phyloP scores from a whole-genome alignment of 2,329 filamentous ascomycete species.

The Aspergillus eucalypticola region DNA sequence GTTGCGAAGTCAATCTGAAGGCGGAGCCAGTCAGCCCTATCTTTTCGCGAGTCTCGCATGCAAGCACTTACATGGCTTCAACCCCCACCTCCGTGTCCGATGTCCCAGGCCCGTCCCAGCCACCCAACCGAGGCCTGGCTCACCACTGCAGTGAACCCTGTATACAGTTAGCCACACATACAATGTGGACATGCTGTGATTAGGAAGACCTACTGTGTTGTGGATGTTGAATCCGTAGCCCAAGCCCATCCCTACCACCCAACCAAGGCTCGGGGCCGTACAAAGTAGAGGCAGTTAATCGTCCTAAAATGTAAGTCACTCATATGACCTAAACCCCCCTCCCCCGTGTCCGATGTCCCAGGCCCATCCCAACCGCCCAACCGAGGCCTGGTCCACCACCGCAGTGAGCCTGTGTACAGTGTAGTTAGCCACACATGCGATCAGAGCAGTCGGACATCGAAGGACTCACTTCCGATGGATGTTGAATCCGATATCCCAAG shows the following conservation, averaged over 20 bases:
- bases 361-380: slow-evolving; percentile 9
- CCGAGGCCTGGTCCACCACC: background rate
- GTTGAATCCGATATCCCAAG: too few relatives aligned
- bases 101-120: slow-evolving; percentile 4
- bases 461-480: too few relatives aligned
- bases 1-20: background rate
- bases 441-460: too few relatives aligned
- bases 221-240: background rate
- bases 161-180: background rate
- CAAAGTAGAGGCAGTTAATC: too few relatives aligned
- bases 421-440: background rate
- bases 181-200: too few relatives aligned
- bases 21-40: too few relatives aligned
- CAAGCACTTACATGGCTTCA: too few relatives aligned
- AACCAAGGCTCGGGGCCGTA: background rate
- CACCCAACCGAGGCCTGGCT: slow-evolving; percentile 8
- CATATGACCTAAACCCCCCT: too few relatives aligned
- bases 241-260: slow-evolving; percentile 2
- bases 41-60: too few relatives aligned
- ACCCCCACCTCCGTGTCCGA: background rate
- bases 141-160: background rate
- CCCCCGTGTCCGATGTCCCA: background rate
- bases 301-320: too few relatives aligned
- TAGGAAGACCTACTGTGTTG: background rate
- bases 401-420: background rate